A percentile compares a stretch with the other conserved stretches of the same genome.
These are phyloP conservation scores for Gossypium aridum DNA, from an alignment of 441 rosid species.

Conservation along the genomic window DNA sequence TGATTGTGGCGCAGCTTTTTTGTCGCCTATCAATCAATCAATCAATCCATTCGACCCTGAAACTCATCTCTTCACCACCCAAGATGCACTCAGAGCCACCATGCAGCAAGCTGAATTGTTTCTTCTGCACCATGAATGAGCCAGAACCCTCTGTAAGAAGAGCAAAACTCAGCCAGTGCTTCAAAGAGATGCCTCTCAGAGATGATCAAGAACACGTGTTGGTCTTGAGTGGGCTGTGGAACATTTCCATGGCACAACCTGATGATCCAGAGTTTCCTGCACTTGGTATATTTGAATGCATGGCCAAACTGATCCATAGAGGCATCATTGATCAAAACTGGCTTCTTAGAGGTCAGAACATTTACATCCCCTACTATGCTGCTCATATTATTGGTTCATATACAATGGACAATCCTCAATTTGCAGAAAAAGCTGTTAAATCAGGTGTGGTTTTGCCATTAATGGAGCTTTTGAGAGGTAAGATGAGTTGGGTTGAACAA, in stretches of 20 bases:
- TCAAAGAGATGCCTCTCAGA: constrained; percentile 52
- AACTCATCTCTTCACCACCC: constrained; percentile 2
- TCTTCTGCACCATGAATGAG: constrained; percentile 80
- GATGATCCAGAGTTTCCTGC: constrained; percentile 71
- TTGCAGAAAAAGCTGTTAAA: constrained; percentile 49
- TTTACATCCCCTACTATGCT: constrained; percentile 80
- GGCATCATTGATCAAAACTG: constrained; percentile 43
- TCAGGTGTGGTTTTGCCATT: constrained; percentile 55
- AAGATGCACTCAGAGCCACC: constrained; percentile 17
- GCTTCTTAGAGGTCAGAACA: constrained; percentile 71
- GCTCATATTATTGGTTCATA: constrained; percentile 83
- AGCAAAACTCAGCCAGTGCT: constrained; percentile 41
- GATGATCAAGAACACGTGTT: constrained; percentile 59
- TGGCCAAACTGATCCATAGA: constrained; percentile 54
- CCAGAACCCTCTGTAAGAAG: constrained; percentile 41
- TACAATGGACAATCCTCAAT: constrained; percentile 49
- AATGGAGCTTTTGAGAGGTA: constrained; percentile 75
- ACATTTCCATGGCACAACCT: constrained; percentile 66
- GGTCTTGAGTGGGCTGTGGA: constrained; percentile 73
- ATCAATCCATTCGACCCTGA: neutral
- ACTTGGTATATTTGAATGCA: constrained; percentile 73
- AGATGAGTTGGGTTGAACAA: constrained; percentile 85
- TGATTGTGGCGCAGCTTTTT: neutral
- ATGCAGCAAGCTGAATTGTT: constrained; percentile 52
- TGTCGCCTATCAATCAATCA: neutral